Conservation (phyloP, 1,139 yeast species). For the Blastobotrys illinoisensis region DNA sequence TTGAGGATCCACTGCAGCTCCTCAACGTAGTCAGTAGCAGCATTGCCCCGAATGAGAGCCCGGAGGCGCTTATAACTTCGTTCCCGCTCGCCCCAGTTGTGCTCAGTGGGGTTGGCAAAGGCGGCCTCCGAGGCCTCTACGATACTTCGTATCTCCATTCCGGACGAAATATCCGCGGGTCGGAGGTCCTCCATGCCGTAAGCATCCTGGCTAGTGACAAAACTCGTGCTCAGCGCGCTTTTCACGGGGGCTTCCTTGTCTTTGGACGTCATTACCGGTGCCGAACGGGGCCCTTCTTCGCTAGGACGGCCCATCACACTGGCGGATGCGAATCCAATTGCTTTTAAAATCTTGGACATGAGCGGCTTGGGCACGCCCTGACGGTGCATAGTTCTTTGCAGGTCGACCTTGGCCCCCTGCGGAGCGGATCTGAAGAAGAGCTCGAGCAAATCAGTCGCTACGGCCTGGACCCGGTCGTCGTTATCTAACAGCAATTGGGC, state of each 20-base stretch:
- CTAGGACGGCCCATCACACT: background rate
- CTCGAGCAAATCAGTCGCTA: constrained; percentile 36
- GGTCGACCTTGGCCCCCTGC: constrained; percentile 43
- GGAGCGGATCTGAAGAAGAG: constrained; percentile 40
- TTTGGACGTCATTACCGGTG: background rate
- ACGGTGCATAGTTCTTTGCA: constrained; percentile 33
- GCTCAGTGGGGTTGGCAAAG: constrained; percentile 83
- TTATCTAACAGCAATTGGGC: constrained; percentile 38
- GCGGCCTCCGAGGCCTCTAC: constrained; percentile 36
- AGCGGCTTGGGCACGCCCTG: background rate
- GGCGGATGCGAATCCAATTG: constrained; percentile 5
- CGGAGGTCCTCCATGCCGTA: constrained; percentile 27
- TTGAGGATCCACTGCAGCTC: constrained; percentile 44
- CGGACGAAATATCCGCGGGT: constrained; percentile 22
- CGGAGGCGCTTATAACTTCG: constrained; percentile 53
- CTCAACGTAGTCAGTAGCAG: constrained; percentile 37
- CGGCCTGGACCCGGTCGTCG: constrained; percentile 30
- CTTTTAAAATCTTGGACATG: constrained; percentile 6
- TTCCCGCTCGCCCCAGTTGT: constrained; percentile 79
- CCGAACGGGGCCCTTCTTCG: background rate
- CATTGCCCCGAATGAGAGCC: constrained; percentile 55
- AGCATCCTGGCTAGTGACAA: constrained; percentile 24
- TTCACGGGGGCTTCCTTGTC: background rate
- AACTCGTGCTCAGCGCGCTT: constrained; percentile 17
- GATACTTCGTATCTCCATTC: constrained; percentile 33